phyloP scores from a whole-genome alignment of 129 eudicot genomes.

The Glebionis coronaria region DNA sequence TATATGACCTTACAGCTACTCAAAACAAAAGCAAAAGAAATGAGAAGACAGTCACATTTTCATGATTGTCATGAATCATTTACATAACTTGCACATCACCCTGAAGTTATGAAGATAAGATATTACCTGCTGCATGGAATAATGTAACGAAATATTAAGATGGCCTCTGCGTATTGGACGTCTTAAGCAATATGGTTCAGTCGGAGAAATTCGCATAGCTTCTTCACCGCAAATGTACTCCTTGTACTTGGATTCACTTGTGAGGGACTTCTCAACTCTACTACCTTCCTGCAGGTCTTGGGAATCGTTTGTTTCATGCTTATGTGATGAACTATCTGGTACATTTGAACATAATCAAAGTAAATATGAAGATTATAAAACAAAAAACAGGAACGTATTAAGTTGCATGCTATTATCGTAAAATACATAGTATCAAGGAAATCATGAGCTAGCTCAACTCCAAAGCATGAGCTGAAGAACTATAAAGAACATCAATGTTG shows the following conservation, averaged over 20 bases:
- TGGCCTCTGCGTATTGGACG: conserved; percentile 98
- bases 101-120: background rate
- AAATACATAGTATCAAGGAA: background rate
- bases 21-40: too few species aligned
- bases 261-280: conserved; percentile 31
- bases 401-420: background rate
- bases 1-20: too few species aligned
- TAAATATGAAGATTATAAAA: background rate
- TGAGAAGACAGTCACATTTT: background rate
- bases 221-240: conserved; percentile 90
- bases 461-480: too few species aligned
- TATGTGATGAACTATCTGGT: conserved; percentile 42
- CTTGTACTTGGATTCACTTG: conserved; percentile 52
- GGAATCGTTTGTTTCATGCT: conserved; percentile 37
- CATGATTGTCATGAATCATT: background rate
- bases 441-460: too few species aligned
- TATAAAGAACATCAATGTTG: too few species aligned
- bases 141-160: conserved; percentile 80
- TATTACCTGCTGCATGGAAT: conserved; percentile 87
- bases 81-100: background rate
- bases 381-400: conserved; percentile 10
- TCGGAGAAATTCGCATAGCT: conserved; percentile 81
- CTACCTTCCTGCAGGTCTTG: conserved; percentile 40
- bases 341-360: conserved; percentile 21
- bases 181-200: conserved; percentile 90